Evolutionary conservation across 2,329 filamentous ascomycete genomes (phyloP).

Genomic region (Exophiala alcalophila): DNA sequence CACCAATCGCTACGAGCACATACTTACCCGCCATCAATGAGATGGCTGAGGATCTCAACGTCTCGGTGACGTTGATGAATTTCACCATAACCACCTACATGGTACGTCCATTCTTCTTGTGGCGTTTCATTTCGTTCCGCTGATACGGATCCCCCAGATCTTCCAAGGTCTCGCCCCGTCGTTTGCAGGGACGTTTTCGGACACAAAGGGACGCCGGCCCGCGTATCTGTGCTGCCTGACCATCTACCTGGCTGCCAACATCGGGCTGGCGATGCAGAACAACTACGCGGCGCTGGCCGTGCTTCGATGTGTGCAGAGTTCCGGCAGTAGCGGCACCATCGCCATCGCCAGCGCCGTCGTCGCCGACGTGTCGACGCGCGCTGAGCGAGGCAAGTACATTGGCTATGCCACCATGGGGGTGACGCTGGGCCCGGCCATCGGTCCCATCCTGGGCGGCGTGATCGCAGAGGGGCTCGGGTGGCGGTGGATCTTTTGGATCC

Average conservation of each 20-base stretch:
- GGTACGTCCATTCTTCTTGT: no score
- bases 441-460: slow-evolving; percentile 51
- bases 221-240: slow-evolving; percentile 47
- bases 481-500: slow-evolving; percentile 54
- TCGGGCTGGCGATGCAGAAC: slow-evolving; percentile 40
- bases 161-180: slow-evolving; percentile 53
- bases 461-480: slow-evolving; percentile 49
- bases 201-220: slow-evolving; percentile 49
- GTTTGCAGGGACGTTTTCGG: slow-evolving; percentile 49
- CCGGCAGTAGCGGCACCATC: slow-evolving; percentile 41
- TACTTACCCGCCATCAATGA: slow-evolving; percentile 10
- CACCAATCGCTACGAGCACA: no score
- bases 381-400: slow-evolving; percentile 44
- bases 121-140: no score
- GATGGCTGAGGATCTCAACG: slow-evolving; percentile 31
- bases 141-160: no score
- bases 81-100: slow-evolving; percentile 35
- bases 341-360: slow-evolving; percentile 41
- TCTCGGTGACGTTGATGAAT: slow-evolving; percentile 19
- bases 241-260: slow-evolving; percentile 42
- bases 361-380: slow-evolving; percentile 40
- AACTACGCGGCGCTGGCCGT: slow-evolving; percentile 38
- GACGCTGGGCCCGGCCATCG: slow-evolving; percentile 47
- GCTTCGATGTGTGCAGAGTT: slow-evolving; percentile 44
- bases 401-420: slow-evolving; percentile 33